Base-by-base conservation (phyloP, 2,329 filamentous ascomycete species). In the Beauveria sp. region DNA sequence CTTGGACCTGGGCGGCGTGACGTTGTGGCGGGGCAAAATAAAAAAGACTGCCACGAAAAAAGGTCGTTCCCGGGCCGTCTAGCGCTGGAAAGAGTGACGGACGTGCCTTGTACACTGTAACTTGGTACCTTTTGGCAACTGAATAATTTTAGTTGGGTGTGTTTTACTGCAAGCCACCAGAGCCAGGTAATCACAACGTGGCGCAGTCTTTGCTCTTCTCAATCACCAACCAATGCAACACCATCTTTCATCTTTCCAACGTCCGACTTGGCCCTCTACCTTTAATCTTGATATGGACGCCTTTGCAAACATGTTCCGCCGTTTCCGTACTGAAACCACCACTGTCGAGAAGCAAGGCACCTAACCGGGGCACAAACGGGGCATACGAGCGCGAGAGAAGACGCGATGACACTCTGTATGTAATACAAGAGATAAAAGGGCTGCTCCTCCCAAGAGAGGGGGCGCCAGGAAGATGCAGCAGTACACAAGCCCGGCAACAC, bases 11-110 rank as follows among this genome's bases (percentile, higher is more conserved):
- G 31, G 60, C 31, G 26, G 46, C 52, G 46, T 57, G 53, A 57
- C 60, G 52, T 57, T 56, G 60, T 55, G 51, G 53, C 45, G 60
- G 60, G 59, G 58, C 60, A 64, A 14, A 52, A 51, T 10, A 53
- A 20, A 16, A 45, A 59, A 50, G 31, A 43, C 34, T 38, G 34
- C 34, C 34, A 38, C 34, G 34, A 7, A n/a, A n/a, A 20, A 10
- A 14, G 28, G 54, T 18, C 45, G 54, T 34, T n/a, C 14, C 42
- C 34, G 6, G 28, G 28, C 26, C 28, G 10, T 57, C 18, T 45
- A 48, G 26, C 18, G 42, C 34, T 31, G 52, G 3, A 40, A 6
- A 43, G 14, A 34, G 49, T 12, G 20, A 4, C 4, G 8, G 3
- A 20, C 8, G 43, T 45, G 20, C 43, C 43, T 45, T 12, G 9